Conservation (phyloP, 805 yeast genomes). For the Saccharomycopsis babjevae region DNA sequence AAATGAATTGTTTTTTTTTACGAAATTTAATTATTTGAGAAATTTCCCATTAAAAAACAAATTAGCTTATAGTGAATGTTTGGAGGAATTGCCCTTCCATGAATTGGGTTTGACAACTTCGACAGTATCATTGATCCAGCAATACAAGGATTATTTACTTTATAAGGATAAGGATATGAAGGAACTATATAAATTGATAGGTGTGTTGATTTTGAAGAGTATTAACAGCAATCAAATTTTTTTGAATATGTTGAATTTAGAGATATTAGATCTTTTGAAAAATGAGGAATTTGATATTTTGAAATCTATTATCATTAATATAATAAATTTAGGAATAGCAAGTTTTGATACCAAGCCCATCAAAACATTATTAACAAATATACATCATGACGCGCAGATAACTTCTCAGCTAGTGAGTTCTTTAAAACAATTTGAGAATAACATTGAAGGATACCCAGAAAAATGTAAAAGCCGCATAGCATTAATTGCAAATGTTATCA, state of each 20-base stretch:
- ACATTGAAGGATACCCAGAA: background rate
- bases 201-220: background rate
- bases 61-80: background rate
- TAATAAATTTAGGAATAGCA: background rate
- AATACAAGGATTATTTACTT: background rate
- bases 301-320: background rate
- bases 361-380: background rate
- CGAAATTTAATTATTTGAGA: background rate
- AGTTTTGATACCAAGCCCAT: background rate
- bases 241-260: background rate
- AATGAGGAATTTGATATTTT: background rate
- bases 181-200: background rate
- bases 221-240: background rate
- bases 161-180: background rate
- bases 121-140: background rate
- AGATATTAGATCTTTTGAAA: background rate
- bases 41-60: background rate
- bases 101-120: background rate
- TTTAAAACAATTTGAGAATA: background rate
- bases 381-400: background rate
- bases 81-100: background rate
- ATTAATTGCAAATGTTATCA: background rate
- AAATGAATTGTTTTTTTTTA: background rate
- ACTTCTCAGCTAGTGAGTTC: background rate
- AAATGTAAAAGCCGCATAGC: background rate